Base-by-base conservation (phyloP, 768 basidiomycete genomes). In the Exidia glandulosa region DNA sequence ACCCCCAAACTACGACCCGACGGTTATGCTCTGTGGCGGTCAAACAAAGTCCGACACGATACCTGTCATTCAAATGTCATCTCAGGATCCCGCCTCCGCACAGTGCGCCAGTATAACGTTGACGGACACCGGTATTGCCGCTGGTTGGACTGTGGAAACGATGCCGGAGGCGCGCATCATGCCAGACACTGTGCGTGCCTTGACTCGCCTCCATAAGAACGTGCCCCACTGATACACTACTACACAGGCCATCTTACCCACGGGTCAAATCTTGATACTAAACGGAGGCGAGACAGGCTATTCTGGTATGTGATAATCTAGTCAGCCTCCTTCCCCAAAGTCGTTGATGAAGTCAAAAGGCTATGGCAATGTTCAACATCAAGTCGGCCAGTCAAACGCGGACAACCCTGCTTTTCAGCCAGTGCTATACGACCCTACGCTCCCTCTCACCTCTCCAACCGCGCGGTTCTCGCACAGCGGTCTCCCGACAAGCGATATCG, bases 1-100 rank as follows among this genome's bases (percentile, higher is more conserved):
- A 3, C 81, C 83, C 2, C 75, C 78, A 9, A 83, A 77, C 61
- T 91, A 87, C 64, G 73, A 75, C 4, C 80, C 90, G 0, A 86
- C 88, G 64, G 72, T 92, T 47, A 74, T 92, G 25, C 69, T 92
- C 30, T 92, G 90, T 59, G 90, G 90, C 10, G 90, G 90, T 12
- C 88, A 90, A 1, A 72, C 74, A 27, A 71, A 88, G 56, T 77
- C 82, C 62, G 89, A 90, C 63, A 75, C 66, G 7, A 80, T 73
- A 62, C 74, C 85, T 29, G 76, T 81, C 50, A 83, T 80, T 62
- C 70, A 84, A 32, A 80, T 90, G 57, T 86, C 85, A 3, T 86
- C 88, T 3, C 83, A 87, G 65, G 85, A 86, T 60, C 75, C 80
- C 4, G 88, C 90, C 7, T 87, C 87, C 14, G 68, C 78, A 2